Conservation (phyloP, 371 early-diverging fungal genomes). For the Choanephora cucurbitarum region DNA sequence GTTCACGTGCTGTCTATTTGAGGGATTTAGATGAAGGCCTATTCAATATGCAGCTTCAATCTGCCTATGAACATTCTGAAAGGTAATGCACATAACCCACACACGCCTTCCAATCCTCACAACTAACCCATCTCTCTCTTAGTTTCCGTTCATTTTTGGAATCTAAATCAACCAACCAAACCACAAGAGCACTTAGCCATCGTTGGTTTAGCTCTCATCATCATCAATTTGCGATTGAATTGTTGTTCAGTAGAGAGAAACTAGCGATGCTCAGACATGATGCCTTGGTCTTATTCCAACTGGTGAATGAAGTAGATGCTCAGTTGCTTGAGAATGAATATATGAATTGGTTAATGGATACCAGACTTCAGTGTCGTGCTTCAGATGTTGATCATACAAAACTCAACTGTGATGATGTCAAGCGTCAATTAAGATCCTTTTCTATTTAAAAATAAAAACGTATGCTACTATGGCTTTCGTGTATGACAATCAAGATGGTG, state of each 20-base stretch:
- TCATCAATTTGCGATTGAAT: constrained; percentile 51
- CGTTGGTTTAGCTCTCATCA: constrained; percentile 45
- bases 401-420: constrained; percentile 26
- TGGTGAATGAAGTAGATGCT: constrained; percentile 57
- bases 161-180: constrained; percentile 15
- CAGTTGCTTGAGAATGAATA: constrained; percentile 59
- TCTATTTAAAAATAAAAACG: too few species aligned
- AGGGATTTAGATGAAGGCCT: constrained; percentile 55
- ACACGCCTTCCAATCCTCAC: too few species aligned
- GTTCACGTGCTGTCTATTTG: constrained; percentile 53
- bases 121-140: too few species aligned
- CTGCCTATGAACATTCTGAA: constrained; percentile 30
- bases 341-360: constrained; percentile 63
- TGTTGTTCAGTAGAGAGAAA: constrained; percentile 57
- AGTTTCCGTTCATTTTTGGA: constrained; percentile 29
- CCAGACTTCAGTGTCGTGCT: constrained; percentile 42
- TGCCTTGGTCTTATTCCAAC: constrained; percentile 55
- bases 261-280: constrained; percentile 62
- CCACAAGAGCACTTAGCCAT: constrained; percentile 16
- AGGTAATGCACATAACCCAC: too few species aligned
- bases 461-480: too few species aligned
- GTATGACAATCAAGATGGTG: too few species aligned
- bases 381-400: constrained; percentile 17
- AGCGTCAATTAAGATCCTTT: constrained; percentile 19
- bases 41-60: constrained; percentile 21